Base-by-base conservation (phyloP, 768 basidiomycete species). In the Boletus bicolor region DNA sequence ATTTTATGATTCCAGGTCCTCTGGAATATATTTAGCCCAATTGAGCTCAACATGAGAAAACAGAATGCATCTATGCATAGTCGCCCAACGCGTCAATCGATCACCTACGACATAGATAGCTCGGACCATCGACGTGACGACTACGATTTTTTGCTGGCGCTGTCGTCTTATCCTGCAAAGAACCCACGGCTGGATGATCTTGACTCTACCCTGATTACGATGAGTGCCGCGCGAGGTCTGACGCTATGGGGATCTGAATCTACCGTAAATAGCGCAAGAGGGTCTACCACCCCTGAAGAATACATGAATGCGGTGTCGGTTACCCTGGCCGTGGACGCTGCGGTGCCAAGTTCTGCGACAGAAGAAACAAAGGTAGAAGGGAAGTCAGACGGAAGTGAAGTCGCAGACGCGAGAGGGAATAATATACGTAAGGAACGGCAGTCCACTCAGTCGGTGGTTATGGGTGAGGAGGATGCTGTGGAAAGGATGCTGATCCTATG, bases 131-230 rank as follows among this genome's bases (percentile, higher is more conserved):
- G 68, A 28, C 66, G 60, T 5, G 75, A 79, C 51, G 76, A 80
- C 52, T 86, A 84, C 58, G 82, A 83, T 58, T 83, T 81, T 64
- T 58, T 84, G 53, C 68, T 64, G 36, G 69, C 72, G 42, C 70
- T 75, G 47, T 74, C 81, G 28, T 72, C 72, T 7, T 68, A 74
- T 41, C 77, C 75, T 55, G 76, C 74, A 32, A 75, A 74, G 59
- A 62, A 76, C 21, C 66, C 71, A 28, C 71, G 70, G 36, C 62
- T 82, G 55, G 75, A 74, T 24, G 76, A 82, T 64, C 70, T 87
- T 12, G 68, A 77, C 54, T 82, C 84, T 32, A 71, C 53, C 2
- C 64, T 74, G 54, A 73, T 84, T 30, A 81, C 84, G 41, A 66
- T 75, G 49, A 68, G 80, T 65, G 71, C 77, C 28, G 70, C 73